Base-by-base conservation (phyloP, 2,329 filamentous ascomycete genomes). In the Trichoderma oligosporum region DNA sequence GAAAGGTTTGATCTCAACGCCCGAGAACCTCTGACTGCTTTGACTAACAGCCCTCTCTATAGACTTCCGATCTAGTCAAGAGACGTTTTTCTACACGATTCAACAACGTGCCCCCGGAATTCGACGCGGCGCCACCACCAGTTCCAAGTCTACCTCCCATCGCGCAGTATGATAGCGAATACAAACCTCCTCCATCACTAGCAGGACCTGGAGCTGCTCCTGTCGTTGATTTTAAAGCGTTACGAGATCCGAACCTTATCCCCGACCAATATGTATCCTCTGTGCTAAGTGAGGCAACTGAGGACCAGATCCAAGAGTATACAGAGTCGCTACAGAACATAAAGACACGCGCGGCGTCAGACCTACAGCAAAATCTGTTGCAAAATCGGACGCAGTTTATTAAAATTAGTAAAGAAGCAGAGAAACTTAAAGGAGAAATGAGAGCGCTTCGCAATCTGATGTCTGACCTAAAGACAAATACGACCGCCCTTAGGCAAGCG, bases 321-420 rank as follows among this genome's bases (percentile, higher is more conserved):
- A 89, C 96, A 69, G 79, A 82, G 48, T 85, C 85, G 20, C 77
- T 97, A 41, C 85, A 85, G 62, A 87, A 87, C 65, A 79, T 94
- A 57, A 93, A 93, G 72, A 82, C 82, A 63, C 84, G 89, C 56
- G 91, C 91, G 7, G 87, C 88, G 4, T 81, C 85, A 47, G 92
- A 97, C 65, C 79, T 99, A 20, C 93, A 97, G 72, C 90, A 95
- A 68, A 97, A 92, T 73, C 88, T 99, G 49, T 93, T 96, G 73
- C 92, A 97, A 72, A 99, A 99, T 73, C 86, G 94, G 47, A 96
- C 91, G 0, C 94, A 97, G 68, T 99, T 99, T 69, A 97, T 99
- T 78, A 96, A 96, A 73, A 97, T 99, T 72, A 97, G 92, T 70
- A 97, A 97, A 74, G 94, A 99, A 75, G 94, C 95, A 2, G 94